A percentile compares a stretch with the other conserved stretches of the same genome.
phyloP scores from a whole-genome alignment of 768 basidiomycete species.

The Tricholoma saponaceum region DNA sequence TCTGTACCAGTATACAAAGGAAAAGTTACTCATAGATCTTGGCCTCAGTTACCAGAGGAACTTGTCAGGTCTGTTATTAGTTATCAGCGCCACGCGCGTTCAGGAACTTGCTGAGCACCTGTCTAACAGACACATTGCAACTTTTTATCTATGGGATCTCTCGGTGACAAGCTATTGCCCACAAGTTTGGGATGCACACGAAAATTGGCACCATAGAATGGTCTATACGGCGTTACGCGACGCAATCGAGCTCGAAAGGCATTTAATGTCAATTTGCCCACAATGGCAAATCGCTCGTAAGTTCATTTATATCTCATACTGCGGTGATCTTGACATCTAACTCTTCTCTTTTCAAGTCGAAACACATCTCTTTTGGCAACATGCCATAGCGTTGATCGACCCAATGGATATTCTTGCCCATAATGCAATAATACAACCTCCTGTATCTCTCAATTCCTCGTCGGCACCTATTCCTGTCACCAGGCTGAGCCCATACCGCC shows the following conservation, averaged over 20 bases:
- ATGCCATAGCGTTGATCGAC: conserved; percentile 59
- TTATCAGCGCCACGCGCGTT: conserved; percentile 29
- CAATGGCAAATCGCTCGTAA: conserved; percentile 58
- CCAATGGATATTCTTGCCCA: conserved; percentile 52
- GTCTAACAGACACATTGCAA: conserved; percentile 47
- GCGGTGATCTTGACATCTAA: conserved; percentile 5
- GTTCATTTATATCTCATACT: conserved; percentile 21
- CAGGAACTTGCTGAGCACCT: conserved; percentile 13
- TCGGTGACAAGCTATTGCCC: conserved; percentile 44
- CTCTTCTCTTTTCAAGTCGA: conserved; percentile 58
- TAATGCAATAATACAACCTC: conserved; percentile 42
- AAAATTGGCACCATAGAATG: conserved; percentile 59
- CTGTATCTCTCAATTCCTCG: conserved; percentile 29
- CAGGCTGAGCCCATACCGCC: conserved; percentile 49
- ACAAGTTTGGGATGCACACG: conserved; percentile 40
- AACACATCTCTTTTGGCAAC: conserved; percentile 67
- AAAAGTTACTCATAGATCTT: conserved; percentile 51
- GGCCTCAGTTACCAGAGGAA: conserved; percentile 60
- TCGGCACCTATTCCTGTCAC: conserved; percentile 28
- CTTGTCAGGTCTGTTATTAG: conserved; percentile 47
- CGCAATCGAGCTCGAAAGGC: conserved; percentile 51
- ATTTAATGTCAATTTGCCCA: conserved; percentile 59
- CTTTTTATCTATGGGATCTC: conserved; percentile 51
- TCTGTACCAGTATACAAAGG: conserved; percentile 46
- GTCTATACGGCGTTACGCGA: conserved; percentile 62